Conservation (phyloP, 257 asterid genomes). For the Mentha longifolia region DNA sequence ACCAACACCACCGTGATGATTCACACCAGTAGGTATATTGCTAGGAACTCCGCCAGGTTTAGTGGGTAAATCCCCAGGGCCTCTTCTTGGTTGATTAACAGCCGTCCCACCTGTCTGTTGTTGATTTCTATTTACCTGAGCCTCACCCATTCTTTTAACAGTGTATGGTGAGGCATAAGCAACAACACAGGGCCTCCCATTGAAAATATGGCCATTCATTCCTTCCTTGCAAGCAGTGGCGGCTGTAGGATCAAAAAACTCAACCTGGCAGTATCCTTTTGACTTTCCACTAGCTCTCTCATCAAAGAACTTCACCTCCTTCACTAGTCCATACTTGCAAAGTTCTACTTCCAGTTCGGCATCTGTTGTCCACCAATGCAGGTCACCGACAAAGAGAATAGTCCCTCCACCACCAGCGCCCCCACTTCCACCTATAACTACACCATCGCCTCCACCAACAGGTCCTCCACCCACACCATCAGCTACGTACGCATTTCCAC, state of each 20-base stretch:
- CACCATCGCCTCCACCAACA: slow-evolving; percentile 35
- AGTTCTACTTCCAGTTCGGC: slow-evolving; percentile 69
- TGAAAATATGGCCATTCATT: slow-evolving; percentile 86
- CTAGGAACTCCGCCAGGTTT: slow-evolving; percentile 47
- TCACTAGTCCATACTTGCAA: slow-evolving; percentile 86
- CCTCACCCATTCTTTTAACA: slow-evolving; percentile 89
- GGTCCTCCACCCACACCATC: slow-evolving; percentile 37
- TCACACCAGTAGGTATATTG: slow-evolving; percentile 44
- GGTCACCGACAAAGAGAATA: slow-evolving; percentile 85
- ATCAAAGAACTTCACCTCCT: slow-evolving; percentile 90
- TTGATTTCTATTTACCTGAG: slow-evolving; percentile 71
- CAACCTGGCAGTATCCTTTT: slow-evolving; percentile 96
- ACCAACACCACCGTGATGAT: slow-evolving; percentile 33
- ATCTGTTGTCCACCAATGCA: slow-evolving; percentile 99
- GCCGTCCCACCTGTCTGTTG: slow-evolving; percentile 49
- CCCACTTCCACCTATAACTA: slow-evolving; percentile 58
- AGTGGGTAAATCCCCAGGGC: slow-evolving; percentile 51
- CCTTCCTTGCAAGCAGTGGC: slow-evolving; percentile 90
- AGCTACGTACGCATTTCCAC: slow-evolving; percentile 38
- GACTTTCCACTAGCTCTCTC: slow-evolving; percentile 99
- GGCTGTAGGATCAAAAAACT: slow-evolving; percentile 75
- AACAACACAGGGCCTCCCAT: slow-evolving; percentile 94
- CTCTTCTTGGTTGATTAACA: slow-evolving; percentile 50
- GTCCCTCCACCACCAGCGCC: slow-evolving; percentile 43
- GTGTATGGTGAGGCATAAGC: slow-evolving; percentile 88